Evolutionary conservation across 192 early-diverging fungal genomes (phyloP).

Genomic region (Coemansia guatemalensis): DNA sequence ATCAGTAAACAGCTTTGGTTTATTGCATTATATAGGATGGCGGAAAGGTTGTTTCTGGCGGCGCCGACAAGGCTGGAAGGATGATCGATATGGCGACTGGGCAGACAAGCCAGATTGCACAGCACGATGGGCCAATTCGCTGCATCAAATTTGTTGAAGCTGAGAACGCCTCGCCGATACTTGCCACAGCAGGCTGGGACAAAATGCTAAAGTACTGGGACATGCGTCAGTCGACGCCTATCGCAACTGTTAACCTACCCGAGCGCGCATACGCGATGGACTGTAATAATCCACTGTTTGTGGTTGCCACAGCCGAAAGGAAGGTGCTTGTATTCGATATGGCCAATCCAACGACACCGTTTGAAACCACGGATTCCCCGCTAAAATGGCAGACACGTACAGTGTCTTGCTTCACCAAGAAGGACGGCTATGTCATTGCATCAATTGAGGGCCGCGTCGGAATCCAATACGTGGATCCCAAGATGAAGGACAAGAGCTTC

Average conservation of each 20-base stretch:
- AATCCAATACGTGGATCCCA: constrained; percentile 90
- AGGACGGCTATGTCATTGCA: constrained; percentile 84
- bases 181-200: constrained; percentile 95
- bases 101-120: constrained; percentile 79
- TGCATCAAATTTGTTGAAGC: constrained; percentile 76
- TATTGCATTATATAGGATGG: constrained; percentile 71
- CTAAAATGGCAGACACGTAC: constrained; percentile 66
- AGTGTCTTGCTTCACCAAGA: constrained; percentile 76
- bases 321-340: constrained; percentile 80
- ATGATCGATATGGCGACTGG: constrained; percentile 83
- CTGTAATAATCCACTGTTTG: constrained; percentile 71
- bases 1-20: neutral
- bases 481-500: constrained; percentile 61
- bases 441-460: constrained; percentile 93
- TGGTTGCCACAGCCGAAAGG: constrained; percentile 91
- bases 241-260: constrained; percentile 70
- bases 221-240: constrained; percentile 72
- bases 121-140: constrained; percentile 88
- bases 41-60: constrained; percentile 83
- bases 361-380: constrained; percentile 61
- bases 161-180: constrained; percentile 56
- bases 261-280: constrained; percentile 95
- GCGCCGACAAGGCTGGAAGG: constrained; percentile 85
- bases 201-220: constrained; percentile 98
- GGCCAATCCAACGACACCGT: constrained; percentile 69